Conservation (phyloP, 2,329 filamentous ascomycete species). For the Nigrograna mackinnonii region DNA sequence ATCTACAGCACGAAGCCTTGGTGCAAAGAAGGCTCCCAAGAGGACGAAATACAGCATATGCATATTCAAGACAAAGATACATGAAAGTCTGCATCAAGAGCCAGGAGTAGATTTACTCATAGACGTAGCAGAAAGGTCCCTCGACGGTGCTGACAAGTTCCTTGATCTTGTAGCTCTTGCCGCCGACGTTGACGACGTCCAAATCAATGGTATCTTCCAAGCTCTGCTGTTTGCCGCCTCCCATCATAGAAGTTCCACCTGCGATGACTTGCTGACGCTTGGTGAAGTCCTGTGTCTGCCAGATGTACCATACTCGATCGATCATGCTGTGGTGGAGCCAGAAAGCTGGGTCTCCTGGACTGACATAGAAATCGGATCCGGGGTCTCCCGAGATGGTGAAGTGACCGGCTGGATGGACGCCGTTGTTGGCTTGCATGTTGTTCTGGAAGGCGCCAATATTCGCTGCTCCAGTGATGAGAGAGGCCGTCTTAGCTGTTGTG, state of each 20-base stretch:
- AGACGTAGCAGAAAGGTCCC: slow-evolving; percentile 54
- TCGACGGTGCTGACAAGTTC: slow-evolving; percentile 50
- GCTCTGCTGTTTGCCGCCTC: slow-evolving; percentile 20
- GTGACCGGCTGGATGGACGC: slow-evolving; percentile 51
- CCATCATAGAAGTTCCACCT: slow-evolving; percentile 48
- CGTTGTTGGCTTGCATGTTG: slow-evolving; percentile 38
- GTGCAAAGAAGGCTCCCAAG: background rate
- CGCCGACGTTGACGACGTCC: slow-evolving; percentile 39
- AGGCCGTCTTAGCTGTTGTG: slow-evolving; percentile 31
- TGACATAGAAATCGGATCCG: slow-evolving; percentile 50
- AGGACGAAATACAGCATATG: background rate
- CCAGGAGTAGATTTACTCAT: slow-evolving; percentile 28
- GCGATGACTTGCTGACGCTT: slow-evolving; percentile 46
- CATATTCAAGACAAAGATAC: no score
- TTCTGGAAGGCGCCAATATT: slow-evolving; percentile 43
- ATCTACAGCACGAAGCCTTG: background rate
- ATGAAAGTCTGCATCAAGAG: no score
- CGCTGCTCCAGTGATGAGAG: slow-evolving; percentile 23
- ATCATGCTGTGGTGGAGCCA: slow-evolving; percentile 55
- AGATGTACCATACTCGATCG: slow-evolving; percentile 54
- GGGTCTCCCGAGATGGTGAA: slow-evolving; percentile 50
- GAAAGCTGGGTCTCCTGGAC: slow-evolving; percentile 52
- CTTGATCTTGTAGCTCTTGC: slow-evolving; percentile 40
- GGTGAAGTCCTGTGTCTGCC: slow-evolving; percentile 50
- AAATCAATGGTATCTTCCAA: slow-evolving; percentile 42